Base-by-base conservation (phyloP, 805 yeast genomes). In the Brettanomyces bruxellensis region DNA sequence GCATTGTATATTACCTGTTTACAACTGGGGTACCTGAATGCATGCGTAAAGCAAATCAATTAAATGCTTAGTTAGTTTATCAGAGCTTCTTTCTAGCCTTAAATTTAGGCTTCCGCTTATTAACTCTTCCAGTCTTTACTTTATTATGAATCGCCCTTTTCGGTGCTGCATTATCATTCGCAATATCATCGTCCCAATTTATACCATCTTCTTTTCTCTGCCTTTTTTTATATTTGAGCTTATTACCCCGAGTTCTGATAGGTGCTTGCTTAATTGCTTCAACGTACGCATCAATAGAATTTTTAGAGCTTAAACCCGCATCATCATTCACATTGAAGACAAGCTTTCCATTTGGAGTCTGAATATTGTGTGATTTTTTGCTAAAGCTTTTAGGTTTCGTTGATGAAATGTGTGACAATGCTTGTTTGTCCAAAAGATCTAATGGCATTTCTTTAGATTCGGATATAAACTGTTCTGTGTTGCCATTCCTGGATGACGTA, bases 201-300 rank as follows among this genome's bases (percentile, higher is more conserved):
- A 73, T 80, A 44, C 71, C 77, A 49, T 74, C 82, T 42, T 71
- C 77, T 35, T 75, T 78, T 23, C 75, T 73, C 28, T 55, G 50
- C 34, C 50, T 49, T 41, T 55, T 53, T 68, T 84, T 86, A 70
- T 79, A 91, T 68, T 89, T 91, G 73, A 91, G 77, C 69, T 80
- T 88, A 66, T 90, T 90, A 69, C 79, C 80, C 71, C 87, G 96
- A 48, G 97, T 96, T 66, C 96, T 83, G 3, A 89, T 80, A 30
- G 98, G 98, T 24, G 93, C 97, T 56, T 84, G 86, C 63, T 79
- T 83, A 24, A 93, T 88, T 5, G 99, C 99, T 51, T 89, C 96
- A 53, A 89, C 77, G 62, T 93, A 93, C 0, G 97, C 98, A 60
- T 86, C 86, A 53, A 91, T 78, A 14, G 96, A 95, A 41, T 70